A percentile compares a stretch with the other conserved stretches of the same genome.
Evolutionary conservation across 805 yeast species (phyloP).

Genomic region (Yamadazyma akitaensis): DNA sequence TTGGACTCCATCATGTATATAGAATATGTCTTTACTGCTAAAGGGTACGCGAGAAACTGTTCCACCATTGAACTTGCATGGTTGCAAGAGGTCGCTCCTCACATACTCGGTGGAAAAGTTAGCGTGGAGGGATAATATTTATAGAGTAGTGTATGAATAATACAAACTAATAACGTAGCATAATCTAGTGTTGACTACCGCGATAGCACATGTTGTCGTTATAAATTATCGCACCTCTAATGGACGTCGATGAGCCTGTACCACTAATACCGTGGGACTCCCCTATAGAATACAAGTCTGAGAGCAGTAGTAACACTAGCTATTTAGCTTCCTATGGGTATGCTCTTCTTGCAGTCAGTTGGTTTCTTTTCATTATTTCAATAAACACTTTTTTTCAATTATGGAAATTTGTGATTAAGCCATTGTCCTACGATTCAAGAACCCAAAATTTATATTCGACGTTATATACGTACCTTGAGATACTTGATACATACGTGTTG

Average conservation of each 20-base stretch:
- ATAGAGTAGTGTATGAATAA: neutral
- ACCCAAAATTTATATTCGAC: constrained; percentile 10
- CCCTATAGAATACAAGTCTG: constrained; percentile 4
- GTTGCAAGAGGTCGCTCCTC: constrained; percentile 81
- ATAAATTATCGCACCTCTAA: neutral
- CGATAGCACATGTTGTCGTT: neutral
- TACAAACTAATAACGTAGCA: neutral
- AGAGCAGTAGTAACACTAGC: neutral
- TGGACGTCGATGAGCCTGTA: constrained; percentile 11
- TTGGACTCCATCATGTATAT: constrained; percentile 90
- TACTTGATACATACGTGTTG: constrained; percentile 28
- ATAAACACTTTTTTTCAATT: constrained; percentile 32
- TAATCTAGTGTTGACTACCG: neutral
- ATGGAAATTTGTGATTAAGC: constrained; percentile 34
- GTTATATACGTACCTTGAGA: constrained; percentile 16
- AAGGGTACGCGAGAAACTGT: constrained; percentile 91
- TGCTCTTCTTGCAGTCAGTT: constrained; percentile 24
- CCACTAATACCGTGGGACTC: constrained; percentile 15
- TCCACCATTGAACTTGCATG: constrained; percentile 76
- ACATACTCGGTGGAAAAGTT: constrained; percentile 45
- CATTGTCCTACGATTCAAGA: constrained; percentile 18
- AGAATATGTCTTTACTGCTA: constrained; percentile 89
- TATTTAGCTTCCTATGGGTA: constrained; percentile 23
- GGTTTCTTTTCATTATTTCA: constrained; percentile 32
- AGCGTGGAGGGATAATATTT: constrained; percentile 21